Base-by-base conservation (phyloP, 345 rosid genomes). In the Rubroshorea leprosula region DNA sequence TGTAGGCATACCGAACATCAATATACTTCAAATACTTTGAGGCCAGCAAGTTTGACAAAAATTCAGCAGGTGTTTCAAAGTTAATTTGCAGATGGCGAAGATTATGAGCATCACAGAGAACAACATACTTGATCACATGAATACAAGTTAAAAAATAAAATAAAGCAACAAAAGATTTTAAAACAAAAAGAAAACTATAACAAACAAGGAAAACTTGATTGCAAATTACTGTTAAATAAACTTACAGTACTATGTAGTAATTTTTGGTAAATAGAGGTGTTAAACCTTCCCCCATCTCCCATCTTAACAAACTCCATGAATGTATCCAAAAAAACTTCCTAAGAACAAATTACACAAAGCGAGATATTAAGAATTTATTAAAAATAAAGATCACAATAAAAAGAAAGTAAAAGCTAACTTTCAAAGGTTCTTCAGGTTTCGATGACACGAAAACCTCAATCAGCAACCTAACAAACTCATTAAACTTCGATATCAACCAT, bases 401-500 rank as follows among this genome's bases (percentile, higher is more conserved):
- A 47, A 27, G 51, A 48, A 44, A 51, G 1, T 3, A 61, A 1
- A 41, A 59, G 51, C 63, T 67, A 29, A 90, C 97, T 63, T 70
- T 77, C 55, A 90, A 65, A 24, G 80, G 55, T 15, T 77, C 90
- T 29, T 85, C 84, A 11, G 91, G 51, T 2, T 72, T 58, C 48
- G 74, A 47, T 0, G 87, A 77, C 20, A 79, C 43, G 5, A 76
- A 68, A 54, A 89, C 73, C 47, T 65, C 74, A 49, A 85, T 23
- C 2, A 93, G 66, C 63, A 71, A 78, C 49, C 54, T 71, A 0
- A 89, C 74, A 61, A 93, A 72, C 72, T 83, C 86, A 23, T 93
- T 88, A 48, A 84, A 84, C 66, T 85, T 86, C 27, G 89, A 80
- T 65, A 94, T 82, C 29, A 89, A 86, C 97, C 99, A 93, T 10